Conservation (phyloP, 148 eudicot species). For the Cornus kousa region DNA sequence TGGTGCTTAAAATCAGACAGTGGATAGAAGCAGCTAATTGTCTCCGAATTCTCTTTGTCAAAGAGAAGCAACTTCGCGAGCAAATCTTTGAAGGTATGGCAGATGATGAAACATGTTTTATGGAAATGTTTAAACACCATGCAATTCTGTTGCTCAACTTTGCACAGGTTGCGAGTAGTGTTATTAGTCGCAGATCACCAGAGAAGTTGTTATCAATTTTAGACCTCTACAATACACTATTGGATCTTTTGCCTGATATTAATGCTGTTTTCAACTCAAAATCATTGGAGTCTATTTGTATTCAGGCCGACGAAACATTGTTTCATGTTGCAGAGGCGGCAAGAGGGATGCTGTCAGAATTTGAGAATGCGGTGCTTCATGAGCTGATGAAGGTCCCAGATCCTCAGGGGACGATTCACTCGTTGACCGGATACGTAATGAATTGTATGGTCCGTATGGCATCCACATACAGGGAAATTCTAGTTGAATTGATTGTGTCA, state of each 20-base stretch:
- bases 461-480: conserved; percentile 71
- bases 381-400: conserved; percentile 77
- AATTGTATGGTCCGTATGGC: conserved; percentile 66
- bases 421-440: conserved; percentile 90
- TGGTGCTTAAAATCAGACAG: conserved; percentile 62
- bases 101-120: conserved; percentile 58
- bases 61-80: conserved; percentile 60
- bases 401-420: conserved; percentile 87
- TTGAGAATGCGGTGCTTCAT: conserved; percentile 74
- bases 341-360: conserved; percentile 73
- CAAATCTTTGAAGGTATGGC: conserved; percentile 57
- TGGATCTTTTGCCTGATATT: conserved; percentile 71
- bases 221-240: conserved; percentile 66
- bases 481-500: conserved; percentile 51
- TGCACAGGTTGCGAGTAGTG: conserved; percentile 56
- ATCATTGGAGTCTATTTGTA: conserved; percentile 54
- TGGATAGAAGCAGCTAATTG: conserved; percentile 81
- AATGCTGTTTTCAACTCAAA: conserved; percentile 58
- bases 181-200: conserved; percentile 54
- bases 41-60: conserved; percentile 54
- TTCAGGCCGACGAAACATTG: conserved; percentile 69
- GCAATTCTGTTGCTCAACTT: conserved; percentile 69
- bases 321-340: conserved; percentile 85
- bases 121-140: conserved; percentile 62
- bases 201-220: conserved; percentile 79